A percentile compares a stretch with the other conserved stretches of the same genome.
Evolutionary conservation across 148 eudicot species (phyloP).

Genomic region (Cornus kousa): DNA sequence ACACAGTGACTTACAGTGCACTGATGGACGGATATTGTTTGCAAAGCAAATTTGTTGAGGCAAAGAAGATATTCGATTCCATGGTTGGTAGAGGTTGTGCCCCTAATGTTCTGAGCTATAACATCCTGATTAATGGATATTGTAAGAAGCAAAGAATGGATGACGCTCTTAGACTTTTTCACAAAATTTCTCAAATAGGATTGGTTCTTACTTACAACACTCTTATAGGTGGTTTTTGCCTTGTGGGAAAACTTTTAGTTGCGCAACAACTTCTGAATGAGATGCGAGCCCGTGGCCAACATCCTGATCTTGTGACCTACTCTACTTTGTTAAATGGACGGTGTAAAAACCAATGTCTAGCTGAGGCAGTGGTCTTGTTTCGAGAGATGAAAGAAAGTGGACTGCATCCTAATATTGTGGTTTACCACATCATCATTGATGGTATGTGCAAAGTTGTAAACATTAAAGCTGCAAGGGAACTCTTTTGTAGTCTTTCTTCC

Average conservation of each 20-base stretch:
- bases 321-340: not conserved
- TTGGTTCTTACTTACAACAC: constrained; percentile 5
- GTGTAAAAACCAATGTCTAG: not conserved
- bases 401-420: not conserved
- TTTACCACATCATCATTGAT: not conserved
- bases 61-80: constrained; percentile 4
- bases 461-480: constrained; percentile 1
- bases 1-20: not conserved
- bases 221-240: constrained; percentile 7
- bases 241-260: not conserved
- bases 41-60: not conserved
- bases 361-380: constrained; percentile 4
- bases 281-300: not conserved
- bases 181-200: not conserved
- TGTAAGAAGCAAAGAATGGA: not conserved
- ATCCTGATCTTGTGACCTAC: not conserved
- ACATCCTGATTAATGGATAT: constrained; percentile 2
- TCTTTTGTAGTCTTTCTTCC: not conserved
- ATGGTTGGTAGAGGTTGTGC: not conserved
- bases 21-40: constrained; percentile 9
- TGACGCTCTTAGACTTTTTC: constrained; percentile 6
- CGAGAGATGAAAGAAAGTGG: not conserved
- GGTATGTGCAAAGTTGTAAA: constrained; percentile 13
- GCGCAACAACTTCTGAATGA: not conserved
- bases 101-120: not conserved